A percentile compares a stretch with the other conserved stretches of the same genome.
Evolutionary conservation across 2,329 filamentous ascomycete genomes (phyloP).

Genomic region (Claviceps capensis): DNA sequence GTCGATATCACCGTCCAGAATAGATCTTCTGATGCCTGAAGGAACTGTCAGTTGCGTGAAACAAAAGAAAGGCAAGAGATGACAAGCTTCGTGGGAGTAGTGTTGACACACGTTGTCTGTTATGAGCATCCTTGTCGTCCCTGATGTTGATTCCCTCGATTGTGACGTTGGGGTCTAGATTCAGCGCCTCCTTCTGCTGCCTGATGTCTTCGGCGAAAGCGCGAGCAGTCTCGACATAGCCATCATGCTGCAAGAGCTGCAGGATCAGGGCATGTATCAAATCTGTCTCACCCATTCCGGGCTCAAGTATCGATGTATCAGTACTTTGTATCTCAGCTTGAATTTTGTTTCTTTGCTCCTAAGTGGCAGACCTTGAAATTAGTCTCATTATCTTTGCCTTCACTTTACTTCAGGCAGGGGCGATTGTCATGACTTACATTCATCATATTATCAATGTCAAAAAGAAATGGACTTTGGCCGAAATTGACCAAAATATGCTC

Average conservation of each 20-base stretch:
- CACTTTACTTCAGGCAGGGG: no score
- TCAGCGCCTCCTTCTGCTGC: constrained; percentile 57
- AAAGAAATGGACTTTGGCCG: constrained; percentile 66
- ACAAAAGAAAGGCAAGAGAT: not conserved
- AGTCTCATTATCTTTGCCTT: no score
- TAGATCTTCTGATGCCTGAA: constrained; percentile 69
- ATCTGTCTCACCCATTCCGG: constrained; percentile 55
- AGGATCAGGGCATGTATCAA: constrained; percentile 70
- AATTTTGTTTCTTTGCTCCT: constrained; percentile 49
- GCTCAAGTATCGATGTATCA: constrained; percentile 46
- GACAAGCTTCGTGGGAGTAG: not conserved
- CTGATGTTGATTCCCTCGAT: constrained; percentile 50
- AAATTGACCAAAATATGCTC: constrained; percentile 53
- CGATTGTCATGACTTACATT: constrained; percentile 35
- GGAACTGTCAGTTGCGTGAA: constrained; percentile 3
- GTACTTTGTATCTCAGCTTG: constrained; percentile 44
- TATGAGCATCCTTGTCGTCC: constrained; percentile 76
- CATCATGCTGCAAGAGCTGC: constrained; percentile 88
- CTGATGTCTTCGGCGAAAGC: constrained; percentile 76
- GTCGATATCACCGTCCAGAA: constrained; percentile 87
- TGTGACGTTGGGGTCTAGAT: constrained; percentile 37
- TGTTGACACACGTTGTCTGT: constrained; percentile 58
- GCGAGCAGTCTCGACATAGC: constrained; percentile 83
- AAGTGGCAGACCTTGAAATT: constrained; percentile 1
- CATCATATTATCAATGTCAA: constrained; percentile 81